Evolutionary conservation across 768 basidiomycete species (phyloP), one percentile per base, ranked within the genome.

Genomic region (Pisolithus microcarpus): DNA sequence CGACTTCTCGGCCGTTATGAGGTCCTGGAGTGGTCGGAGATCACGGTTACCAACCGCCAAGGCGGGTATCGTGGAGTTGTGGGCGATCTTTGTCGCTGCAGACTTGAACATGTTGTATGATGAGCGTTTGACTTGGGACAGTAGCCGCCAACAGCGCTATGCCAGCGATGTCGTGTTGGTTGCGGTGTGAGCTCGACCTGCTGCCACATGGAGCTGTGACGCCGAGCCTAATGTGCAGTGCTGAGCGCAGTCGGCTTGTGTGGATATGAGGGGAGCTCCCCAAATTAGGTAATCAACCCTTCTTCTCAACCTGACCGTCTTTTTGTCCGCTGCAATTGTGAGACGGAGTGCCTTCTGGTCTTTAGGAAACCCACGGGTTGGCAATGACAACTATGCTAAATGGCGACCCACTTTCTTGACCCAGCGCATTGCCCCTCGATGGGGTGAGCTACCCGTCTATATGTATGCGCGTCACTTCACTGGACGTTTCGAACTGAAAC

Each of bases 1-100:
- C 7, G 77, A 70, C 71, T 97, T 97, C 69, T 96, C 92, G 1
- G 87, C 80, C 2, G 81, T 85, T 50, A 97, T 97, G 55, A 95
- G 75, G 61, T 93, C 91, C 63, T 96, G 92, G 7, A 96, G 71
- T 0, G 84, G 80, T 24, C 85, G 72, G 4, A 93, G 69, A 64
- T 94, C 92, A 59, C 83, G 81, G 64, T 91, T 92, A 23, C 30
- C 31, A 1, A 79, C 78, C 16, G 73, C 71, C 9, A 90, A 67
- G 0, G 81, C 74, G 39, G 91, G 86, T 6, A 93, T 72, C 4
- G 88, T 86, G 1, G 90, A 84, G 61, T 91, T 92, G 67, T 95
- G 92, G 2, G 92, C 92, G 65, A 95, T 79, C 68, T 84, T 90
- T 36, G 84, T 81, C 58, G 86, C 85, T 30, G 84, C 85, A 15